These are phyloP conservation scores for Cotoneaster glaucophyllus DNA, from an alignment of 306 rosid species.

Conservation along the genomic window DNA sequence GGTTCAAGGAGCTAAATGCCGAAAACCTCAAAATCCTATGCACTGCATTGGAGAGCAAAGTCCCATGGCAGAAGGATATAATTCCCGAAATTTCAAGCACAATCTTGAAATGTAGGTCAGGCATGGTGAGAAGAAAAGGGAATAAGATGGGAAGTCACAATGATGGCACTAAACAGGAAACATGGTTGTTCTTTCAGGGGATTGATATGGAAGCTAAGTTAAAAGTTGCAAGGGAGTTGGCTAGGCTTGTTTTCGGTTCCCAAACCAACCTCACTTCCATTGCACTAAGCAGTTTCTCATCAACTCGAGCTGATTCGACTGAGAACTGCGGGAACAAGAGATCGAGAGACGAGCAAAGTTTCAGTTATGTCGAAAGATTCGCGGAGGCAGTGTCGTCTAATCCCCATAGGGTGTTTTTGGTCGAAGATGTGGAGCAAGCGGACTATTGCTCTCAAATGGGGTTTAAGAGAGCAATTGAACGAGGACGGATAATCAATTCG, in stretches of 20 bases:
- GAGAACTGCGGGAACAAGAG: conserved; percentile 65
- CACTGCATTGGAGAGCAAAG: conserved; percentile 62
- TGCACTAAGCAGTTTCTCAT: conserved; percentile 60
- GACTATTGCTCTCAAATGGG: conserved; percentile 79
- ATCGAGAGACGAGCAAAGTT: conserved; percentile 66
- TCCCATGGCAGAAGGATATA: conserved; percentile 73
- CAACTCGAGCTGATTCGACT: conserved; percentile 70
- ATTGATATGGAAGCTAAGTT: conserved; percentile 59
- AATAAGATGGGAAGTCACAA: conserved; percentile 14
- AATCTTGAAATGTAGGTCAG: conserved; percentile 72
- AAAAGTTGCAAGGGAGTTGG: conserved; percentile 71
- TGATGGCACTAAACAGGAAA: conserved; percentile 57
- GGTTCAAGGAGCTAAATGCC: conserved; percentile 56
- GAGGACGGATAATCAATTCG: conserved; percentile 49
- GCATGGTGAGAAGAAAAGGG: conserved; percentile 59
- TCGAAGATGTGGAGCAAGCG: conserved; percentile 84
- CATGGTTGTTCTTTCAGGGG: conserved; percentile 93
- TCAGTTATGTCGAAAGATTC: conserved; percentile 63
- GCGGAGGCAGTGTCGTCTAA: conserved; percentile 48
- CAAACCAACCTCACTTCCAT: conserved; percentile 46
- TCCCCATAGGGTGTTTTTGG: conserved; percentile 75
- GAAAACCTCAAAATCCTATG: conserved; percentile 63
- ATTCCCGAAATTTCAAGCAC: conserved; percentile 64
- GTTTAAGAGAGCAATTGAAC: conserved; percentile 75
- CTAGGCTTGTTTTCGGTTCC: conserved; percentile 62